Percentiles rank a stretch among this genome's conserved stretches.
Conservation (phyloP, 2,329 filamentous ascomycete genomes). For the Botryotinia narcissicola region DNA sequence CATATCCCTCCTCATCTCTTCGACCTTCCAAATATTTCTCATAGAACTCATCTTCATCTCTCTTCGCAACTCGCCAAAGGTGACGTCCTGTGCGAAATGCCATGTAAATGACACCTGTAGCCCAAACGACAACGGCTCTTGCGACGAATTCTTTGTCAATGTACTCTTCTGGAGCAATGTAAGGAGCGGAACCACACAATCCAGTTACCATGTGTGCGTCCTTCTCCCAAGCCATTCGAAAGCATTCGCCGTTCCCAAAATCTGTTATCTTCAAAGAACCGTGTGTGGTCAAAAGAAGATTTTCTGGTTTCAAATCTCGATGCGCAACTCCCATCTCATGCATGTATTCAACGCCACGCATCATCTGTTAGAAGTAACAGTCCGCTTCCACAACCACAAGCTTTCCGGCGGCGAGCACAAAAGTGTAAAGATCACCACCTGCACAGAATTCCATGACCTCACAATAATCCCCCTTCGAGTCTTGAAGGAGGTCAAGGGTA, state of each 20-base stretch:
- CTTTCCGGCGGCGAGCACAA: slow-evolving; percentile 87
- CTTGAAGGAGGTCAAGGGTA: slow-evolving; percentile 90
- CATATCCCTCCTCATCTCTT: slow-evolving; percentile 92
- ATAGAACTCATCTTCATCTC: slow-evolving; percentile 97
- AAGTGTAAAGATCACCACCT: slow-evolving; percentile 90
- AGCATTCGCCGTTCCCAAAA: slow-evolving; percentile 98
- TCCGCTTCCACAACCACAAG: slow-evolving; percentile 91
- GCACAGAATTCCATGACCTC: slow-evolving; percentile 99
- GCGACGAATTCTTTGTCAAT: slow-evolving; percentile 94
- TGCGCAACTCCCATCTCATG: slow-evolving; percentile 99
- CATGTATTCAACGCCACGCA: slow-evolving; percentile 98
- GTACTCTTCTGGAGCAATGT: slow-evolving; percentile 97
- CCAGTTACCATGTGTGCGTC: slow-evolving; percentile 98
- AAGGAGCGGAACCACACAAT: slow-evolving; percentile 92
- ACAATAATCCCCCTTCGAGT: slow-evolving; percentile 95
- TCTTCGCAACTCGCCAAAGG: slow-evolving; percentile 94
- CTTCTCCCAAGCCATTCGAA: slow-evolving; percentile 99
- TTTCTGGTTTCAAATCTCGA: slow-evolving; percentile 94
- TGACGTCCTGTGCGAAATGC: slow-evolving; percentile 96
- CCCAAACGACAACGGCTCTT: slow-evolving; percentile 96
- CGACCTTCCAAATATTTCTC: slow-evolving; percentile 89
- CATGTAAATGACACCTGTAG: slow-evolving; percentile 99
- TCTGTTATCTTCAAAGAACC: slow-evolving; percentile 96
- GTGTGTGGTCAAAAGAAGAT: slow-evolving; percentile 86
- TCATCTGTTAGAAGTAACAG: slow-evolving; percentile 98